Evolutionary conservation across 1,284 basidiomycete species (phyloP).

Genomic region (Moesziomyces parantarcticus): DNA sequence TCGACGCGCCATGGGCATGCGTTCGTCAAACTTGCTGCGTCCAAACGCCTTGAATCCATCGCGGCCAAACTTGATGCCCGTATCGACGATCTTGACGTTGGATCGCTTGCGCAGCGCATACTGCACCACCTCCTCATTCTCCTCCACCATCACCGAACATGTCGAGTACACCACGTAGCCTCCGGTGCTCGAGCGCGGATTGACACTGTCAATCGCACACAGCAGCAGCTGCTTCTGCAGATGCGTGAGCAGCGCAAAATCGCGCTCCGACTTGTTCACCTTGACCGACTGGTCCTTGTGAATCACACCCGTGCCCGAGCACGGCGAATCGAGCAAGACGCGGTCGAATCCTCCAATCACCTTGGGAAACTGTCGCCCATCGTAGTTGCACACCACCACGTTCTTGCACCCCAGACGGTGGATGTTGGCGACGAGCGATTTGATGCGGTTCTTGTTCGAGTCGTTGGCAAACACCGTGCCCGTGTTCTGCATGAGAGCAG

Average conservation of each 20-base stretch:
- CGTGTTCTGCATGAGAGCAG: conserved; percentile 88
- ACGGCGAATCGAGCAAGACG: conserved; percentile 95
- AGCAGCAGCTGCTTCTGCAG: conserved; percentile 98
- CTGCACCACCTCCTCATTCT: conserved; percentile 97
- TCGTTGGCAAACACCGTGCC: conserved; percentile 99
- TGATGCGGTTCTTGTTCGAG: conserved; percentile 91
- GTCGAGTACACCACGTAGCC: conserved; percentile 98
- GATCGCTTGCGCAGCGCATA: conserved; percentile 97
- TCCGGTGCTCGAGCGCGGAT: conserved; percentile 87
- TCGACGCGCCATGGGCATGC: conserved; percentile 71
- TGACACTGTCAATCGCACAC: conserved; percentile 96
- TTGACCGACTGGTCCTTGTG: conserved; percentile 98
- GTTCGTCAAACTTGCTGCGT: conserved; percentile 86
- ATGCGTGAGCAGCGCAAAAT: conserved; percentile 89
- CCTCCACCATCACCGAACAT: conserved; percentile 96
- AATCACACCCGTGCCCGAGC: conserved; percentile 97
- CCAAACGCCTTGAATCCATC: conserved; percentile 90
- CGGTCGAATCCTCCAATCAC: conserved; percentile 99
- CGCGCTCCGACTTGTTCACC: conserved; percentile 95
- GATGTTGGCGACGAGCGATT: conserved; percentile 95
- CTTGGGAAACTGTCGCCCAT: conserved; percentile 98
- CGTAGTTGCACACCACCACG: conserved; percentile 95
- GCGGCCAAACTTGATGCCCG: conserved; percentile 90
- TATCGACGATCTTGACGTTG: conserved; percentile 92
- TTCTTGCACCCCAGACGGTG: conserved; percentile 98